Evolutionary conservation across 1,139 yeast genomes (phyloP), one percentile per base, ranked within the genome.

Genomic region (Debaryomycetaceae sp.): DNA sequence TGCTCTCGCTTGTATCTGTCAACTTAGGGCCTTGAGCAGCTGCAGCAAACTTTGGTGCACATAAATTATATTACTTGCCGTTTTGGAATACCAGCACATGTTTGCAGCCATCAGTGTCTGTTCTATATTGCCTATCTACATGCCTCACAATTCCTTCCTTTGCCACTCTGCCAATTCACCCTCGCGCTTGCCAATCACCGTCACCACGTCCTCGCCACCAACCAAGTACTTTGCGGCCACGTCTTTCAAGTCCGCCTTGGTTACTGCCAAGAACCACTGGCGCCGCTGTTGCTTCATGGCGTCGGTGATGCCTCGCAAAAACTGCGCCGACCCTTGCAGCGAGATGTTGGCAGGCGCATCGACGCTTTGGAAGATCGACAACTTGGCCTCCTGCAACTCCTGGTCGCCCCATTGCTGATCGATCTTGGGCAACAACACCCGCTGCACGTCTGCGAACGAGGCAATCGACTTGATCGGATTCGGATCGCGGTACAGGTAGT

Each of bases 401-500:
- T 69, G 61, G 0, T 65, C 68, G 5, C 71, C 65, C 71, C 73
- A 67, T 22, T 44, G 42, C 1, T 38, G 38, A 4, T 30, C 28
- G 25, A 64, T 60, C 28, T 71, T 67, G n/a, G 64, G 56, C 13
- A 70, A 43, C 1, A 85, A 84, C 56, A 74, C 71, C 6, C 54
- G 47, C 6, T 78, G 79, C 3, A 86, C 70, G n/a, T 65, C 59
- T 15, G 61, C 56, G 51, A 84, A 83, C 1, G 82, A 72, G 5
- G 66, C 59, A 11, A 86, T 56, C 3, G 96, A 82, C 41, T 75
- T 74, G 23, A 71, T 52, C 0, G 96, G 86, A 41, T 85, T 80
- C 12, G 98, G 98, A 56, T 91, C 98, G 45, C 98, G 73, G 60
- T 91, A 91, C 0, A 96, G 86, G 58, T 83, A 93, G 59, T 73